Percentiles rank a stretch among this genome's conserved stretches.
Evolutionary conservation across 2,329 filamentous ascomycete species (phyloP).

Genomic region (Aspergillus versicolor): DNA sequence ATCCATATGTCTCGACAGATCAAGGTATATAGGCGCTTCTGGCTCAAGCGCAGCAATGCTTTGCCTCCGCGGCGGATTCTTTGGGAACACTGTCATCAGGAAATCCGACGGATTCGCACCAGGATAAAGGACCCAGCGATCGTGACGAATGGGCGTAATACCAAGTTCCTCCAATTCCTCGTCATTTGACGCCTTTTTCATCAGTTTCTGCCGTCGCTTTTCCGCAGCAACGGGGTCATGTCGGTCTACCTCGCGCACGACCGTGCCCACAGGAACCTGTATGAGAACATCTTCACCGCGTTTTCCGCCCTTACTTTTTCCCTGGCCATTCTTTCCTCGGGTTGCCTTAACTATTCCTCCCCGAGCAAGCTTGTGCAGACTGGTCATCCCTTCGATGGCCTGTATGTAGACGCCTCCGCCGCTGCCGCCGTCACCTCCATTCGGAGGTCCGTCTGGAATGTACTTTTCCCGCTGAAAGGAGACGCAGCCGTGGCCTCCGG

Average conservation of each 20-base stretch:
- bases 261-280: constrained; percentile 87
- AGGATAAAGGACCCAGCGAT: constrained; percentile 86
- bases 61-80: constrained; percentile 56
- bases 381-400: constrained; percentile 85
- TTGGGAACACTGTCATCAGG: constrained; percentile 58
- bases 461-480: constrained; percentile 92
- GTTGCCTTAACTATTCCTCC: constrained; percentile 59
- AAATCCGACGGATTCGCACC: constrained; percentile 73
- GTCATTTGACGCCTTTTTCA: constrained; percentile 21
- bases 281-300: constrained; percentile 85
- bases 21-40: constrained; percentile 67
- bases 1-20: constrained; percentile 74
- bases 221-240: constrained; percentile 75
- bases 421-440: constrained; percentile 89
- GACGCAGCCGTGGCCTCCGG: constrained; percentile 87
- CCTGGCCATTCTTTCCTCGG: constrained; percentile 48
- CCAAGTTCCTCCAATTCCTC: constrained; percentile 44
- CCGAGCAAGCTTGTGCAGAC: constrained; percentile 84
- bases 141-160: constrained; percentile 49
- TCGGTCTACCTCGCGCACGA: constrained; percentile 78
- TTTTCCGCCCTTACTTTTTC: constrained; percentile 59
- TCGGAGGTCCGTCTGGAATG: constrained; percentile 82
- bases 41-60: constrained; percentile 67
- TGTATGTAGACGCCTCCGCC: constrained; percentile 95
- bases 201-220: constrained; percentile 33